phyloP scores from a whole-genome alignment of 331 rosid genomes.

The Prunus yedoensis region DNA sequence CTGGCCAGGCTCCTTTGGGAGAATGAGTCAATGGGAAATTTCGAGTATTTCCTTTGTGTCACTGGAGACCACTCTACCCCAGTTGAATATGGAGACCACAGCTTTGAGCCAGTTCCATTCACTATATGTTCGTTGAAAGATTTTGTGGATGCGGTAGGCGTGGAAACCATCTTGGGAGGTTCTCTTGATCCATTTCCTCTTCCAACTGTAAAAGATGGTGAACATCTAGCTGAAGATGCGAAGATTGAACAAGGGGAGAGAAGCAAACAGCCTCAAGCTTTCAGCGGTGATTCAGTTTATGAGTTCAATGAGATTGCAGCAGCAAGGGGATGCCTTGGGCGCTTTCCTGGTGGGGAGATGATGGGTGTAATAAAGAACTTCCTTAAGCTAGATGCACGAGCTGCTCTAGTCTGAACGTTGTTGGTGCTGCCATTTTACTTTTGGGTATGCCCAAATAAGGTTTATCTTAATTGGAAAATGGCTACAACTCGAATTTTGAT shows the following conservation, averaged over 20 bases:
- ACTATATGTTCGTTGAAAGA: conserved; percentile 47
- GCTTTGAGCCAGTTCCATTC: conserved; percentile 63
- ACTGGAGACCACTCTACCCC: conserved; percentile 97
- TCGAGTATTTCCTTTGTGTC: conserved; percentile 68
- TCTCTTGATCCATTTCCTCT: conserved; percentile 51
- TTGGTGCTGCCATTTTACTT: not conserved
- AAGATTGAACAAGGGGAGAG: conserved; percentile 32
- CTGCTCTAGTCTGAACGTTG: conserved; percentile 17
- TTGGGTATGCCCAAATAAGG: conserved; percentile 5
- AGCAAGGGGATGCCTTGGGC: conserved; percentile 88
- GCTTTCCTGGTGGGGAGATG: conserved; percentile 94
- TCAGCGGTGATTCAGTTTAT: conserved; percentile 66
- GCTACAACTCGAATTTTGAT: conserved; percentile 14
- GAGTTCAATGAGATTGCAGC: conserved; percentile 73
- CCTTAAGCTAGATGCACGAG: conserved; percentile 37
- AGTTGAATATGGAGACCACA: conserved; percentile 94
- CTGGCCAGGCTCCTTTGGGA: conserved; percentile 92
- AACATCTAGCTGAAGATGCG: conserved; percentile 39
- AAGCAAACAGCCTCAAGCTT: conserved; percentile 35
- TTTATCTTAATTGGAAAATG: conserved; percentile 8
- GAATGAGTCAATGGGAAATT: conserved; percentile 61
- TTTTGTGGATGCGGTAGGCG: conserved; percentile 36
- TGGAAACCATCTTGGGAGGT: conserved; percentile 35
- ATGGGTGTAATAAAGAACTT: conserved; percentile 82
- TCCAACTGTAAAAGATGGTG: conserved; percentile 43